Evolutionary conservation across 2,329 filamentous ascomycete species (phyloP), one percentile per base, ranked within the genome.

Genomic region (Aureobasidium mangrovei): DNA sequence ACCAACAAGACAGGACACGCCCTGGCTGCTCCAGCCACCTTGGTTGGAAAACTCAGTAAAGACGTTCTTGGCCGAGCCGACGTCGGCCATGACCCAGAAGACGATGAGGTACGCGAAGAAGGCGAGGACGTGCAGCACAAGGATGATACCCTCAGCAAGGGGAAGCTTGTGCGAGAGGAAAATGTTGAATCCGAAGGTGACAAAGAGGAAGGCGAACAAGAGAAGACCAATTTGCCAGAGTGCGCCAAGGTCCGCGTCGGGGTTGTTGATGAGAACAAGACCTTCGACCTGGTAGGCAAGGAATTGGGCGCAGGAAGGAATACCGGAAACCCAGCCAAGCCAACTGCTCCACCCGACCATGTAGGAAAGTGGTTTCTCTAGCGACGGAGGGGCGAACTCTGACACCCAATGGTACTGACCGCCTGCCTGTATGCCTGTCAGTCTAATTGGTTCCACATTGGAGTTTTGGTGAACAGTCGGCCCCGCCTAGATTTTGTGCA

Each of bases 281-380:
- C 58, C 59, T 57, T 62, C 59, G 12, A 59, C 60, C 41, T 60
- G 54, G 6, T 59, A 60, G 3, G 55, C 61, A 24, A 57, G 54
- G 48, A 62, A 57, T 41, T 54, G 58, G 49, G 55, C 54, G 43
- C 12, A 55, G 39, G n/a, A 60, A 18, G 33, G 47, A 55, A 60
- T 57, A 24, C 59, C 59, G 54, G 33, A 69, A 67, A 51, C 70
- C 60, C 58, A 62, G 18, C 70, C 71, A 38, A 71, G 67, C 26
- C 69, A 69, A 46, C 66, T 68, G 31, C 74, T 67, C 72, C 72
- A 74, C 10, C 71, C 70, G 9, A 72, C 70, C 32, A 70, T 67
- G 59, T 75, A 77, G 49, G 73, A 75, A 0, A 77, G 63, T 32
- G 70, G 67, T 35, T 70, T 73, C 53, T 74, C 71, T 28, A 58